Evolutionary conservation across 2,329 filamentous ascomycete genomes (phyloP).

Genomic region (Talaromyces piceae): DNA sequence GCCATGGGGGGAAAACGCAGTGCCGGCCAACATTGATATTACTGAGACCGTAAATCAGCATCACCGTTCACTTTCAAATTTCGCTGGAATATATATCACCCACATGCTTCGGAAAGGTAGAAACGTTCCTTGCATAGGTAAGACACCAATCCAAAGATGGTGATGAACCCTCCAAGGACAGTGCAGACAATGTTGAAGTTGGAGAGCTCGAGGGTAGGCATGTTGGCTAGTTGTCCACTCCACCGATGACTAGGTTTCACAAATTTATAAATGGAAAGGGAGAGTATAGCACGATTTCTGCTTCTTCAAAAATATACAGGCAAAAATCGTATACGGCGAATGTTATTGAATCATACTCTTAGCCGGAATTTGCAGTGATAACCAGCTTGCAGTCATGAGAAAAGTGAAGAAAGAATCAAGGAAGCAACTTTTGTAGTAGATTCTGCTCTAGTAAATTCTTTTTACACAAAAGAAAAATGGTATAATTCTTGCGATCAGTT

Average conservation of each 20-base stretch:
- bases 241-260: background rate
- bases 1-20: slow-evolving; percentile 70
- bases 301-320: background rate
- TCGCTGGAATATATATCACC: slow-evolving; percentile 28
- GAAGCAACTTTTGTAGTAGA: slow-evolving; percentile 2
- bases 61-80: background rate
- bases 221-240: slow-evolving; percentile 18
- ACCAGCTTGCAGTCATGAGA: background rate
- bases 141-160: slow-evolving; percentile 82
- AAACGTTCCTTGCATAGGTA: slow-evolving; percentile 84
- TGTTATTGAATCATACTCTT: slow-evolving; percentile 33
- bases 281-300: background rate
- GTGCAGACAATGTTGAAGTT: slow-evolving; percentile 83
- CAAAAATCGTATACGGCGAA: slow-evolving; percentile 15
- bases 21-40: slow-evolving; percentile 72
- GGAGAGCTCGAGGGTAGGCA: slow-evolving; percentile 57
- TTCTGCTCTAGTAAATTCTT: background rate
- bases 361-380: slow-evolving; percentile 6
- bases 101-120: slow-evolving; percentile 84
- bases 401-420: background rate
- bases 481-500: background rate
- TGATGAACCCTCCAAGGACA: slow-evolving; percentile 77
- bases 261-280: background rate
- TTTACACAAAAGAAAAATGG: no score
- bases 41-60: slow-evolving; percentile 43